A percentile compares a stretch with the other conserved stretches of the same genome.
These are phyloP conservation scores for Gryganskiella cystojenkinii DNA, from an alignment of 192 early-diverging fungal genomes.

Conservation along the genomic window DNA sequence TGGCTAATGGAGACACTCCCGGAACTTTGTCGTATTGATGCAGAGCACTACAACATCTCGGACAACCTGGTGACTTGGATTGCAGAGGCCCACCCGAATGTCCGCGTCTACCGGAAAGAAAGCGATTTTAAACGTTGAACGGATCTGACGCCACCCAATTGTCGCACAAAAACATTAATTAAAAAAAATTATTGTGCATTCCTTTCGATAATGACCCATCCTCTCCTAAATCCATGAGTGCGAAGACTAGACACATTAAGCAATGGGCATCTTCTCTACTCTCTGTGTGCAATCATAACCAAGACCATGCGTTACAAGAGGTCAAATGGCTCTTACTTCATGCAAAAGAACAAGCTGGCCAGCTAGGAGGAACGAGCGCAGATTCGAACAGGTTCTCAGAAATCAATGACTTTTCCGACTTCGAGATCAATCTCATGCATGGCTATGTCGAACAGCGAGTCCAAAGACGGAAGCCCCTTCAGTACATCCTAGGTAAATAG, in stretches of 20 bases:
- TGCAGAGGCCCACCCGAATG: slow-evolving; percentile 7
- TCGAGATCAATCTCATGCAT: slow-evolving; percentile 48
- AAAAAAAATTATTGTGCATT: no score
- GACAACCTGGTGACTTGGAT: slow-evolving; percentile 25
- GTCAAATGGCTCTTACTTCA: slow-evolving; percentile 53
- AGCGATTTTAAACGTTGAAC: no score
- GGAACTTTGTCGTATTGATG: slow-evolving; percentile 45
- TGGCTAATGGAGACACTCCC: slow-evolving; percentile 32
- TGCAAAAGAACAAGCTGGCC: slow-evolving; percentile 20
- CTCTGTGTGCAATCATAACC: slow-evolving; percentile 48
- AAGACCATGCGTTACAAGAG: slow-evolving; percentile 53
- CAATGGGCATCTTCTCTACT: slow-evolving; percentile 40
- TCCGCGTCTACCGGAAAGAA: slow-evolving; percentile 32
- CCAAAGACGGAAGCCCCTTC: slow-evolving; percentile 81
- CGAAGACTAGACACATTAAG: slow-evolving; percentile 19
- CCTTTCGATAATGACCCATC: no score
- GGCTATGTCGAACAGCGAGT: slow-evolving; percentile 65
- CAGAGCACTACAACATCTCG: slow-evolving; percentile 43
- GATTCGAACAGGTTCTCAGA: not conserved
- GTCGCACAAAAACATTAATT: no score
- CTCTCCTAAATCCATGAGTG: no score
- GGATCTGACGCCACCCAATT: no score
- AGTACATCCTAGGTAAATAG: slow-evolving; percentile 84
- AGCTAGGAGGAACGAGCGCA: not conserved
- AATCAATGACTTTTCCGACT: slow-evolving; percentile 2